These are phyloP conservation scores for Suhomyces tanzawaensis DNA, from an alignment of 805 yeast species.

Conservation along the genomic window DNA sequence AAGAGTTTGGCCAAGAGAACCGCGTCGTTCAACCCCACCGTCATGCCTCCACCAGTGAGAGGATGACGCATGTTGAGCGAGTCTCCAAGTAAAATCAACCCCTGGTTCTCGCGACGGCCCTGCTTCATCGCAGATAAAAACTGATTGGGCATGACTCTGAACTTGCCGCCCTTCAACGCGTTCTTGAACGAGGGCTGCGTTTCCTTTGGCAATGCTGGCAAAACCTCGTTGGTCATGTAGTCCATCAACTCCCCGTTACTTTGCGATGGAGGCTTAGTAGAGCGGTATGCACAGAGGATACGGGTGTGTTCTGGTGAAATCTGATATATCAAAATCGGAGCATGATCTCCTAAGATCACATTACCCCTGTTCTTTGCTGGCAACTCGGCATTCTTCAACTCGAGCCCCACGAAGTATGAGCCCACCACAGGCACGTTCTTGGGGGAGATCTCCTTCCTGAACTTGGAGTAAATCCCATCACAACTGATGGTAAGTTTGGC, in stretches of 20 bases:
- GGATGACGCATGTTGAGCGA: conserved; percentile 98
- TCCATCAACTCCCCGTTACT: conserved; percentile 52
- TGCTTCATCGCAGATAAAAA: conserved; percentile 77
- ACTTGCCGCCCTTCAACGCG: conserved; percentile 56
- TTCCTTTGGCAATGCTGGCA: conserved; percentile 64
- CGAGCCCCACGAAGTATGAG: conserved; percentile 85
- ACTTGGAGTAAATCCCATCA: conserved; percentile 93
- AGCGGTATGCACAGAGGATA: conserved; percentile 82
- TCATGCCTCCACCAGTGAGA: conserved; percentile 98
- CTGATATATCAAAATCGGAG: conserved; percentile 88
- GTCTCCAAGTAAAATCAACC: conserved; percentile 84
- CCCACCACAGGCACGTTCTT: conserved; percentile 64
- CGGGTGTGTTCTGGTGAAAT: conserved; percentile 80
- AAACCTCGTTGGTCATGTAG: conserved; percentile 60
- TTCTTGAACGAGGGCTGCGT: conserved; percentile 64
- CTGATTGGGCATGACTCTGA: conserved; percentile 91
- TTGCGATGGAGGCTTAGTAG: conserved; percentile 67
- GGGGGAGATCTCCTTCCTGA: conserved; percentile 70
- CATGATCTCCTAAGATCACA: conserved; percentile 80
- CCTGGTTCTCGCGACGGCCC: conserved; percentile 50
- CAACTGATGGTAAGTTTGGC: conserved; percentile 74
- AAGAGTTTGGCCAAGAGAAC: conserved; percentile 64
- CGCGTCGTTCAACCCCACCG: conserved; percentile 90
- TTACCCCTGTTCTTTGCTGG: conserved; percentile 83
- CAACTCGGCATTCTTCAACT: conserved; percentile 68